Evolutionary conservation across 1,139 yeast genomes (phyloP).

Genomic region (Blastobotrys illinoisensis): DNA sequence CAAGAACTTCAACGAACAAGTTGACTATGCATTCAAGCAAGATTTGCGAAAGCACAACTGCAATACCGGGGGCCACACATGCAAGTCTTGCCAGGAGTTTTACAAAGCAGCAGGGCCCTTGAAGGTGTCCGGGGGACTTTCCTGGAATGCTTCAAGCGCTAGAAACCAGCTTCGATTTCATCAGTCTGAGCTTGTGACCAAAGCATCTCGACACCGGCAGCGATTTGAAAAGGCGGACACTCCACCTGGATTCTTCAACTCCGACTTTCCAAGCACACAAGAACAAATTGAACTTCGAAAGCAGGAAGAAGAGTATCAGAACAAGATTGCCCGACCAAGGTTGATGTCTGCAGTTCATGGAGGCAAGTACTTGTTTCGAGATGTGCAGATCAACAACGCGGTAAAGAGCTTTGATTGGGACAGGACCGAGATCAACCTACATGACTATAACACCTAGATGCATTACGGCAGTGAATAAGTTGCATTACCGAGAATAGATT

Average conservation of each 20-base stretch:
- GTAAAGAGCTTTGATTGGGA: background rate
- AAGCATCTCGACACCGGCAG: conserved; percentile 24
- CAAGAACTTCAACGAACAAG: background rate
- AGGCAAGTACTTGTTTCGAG: background rate
- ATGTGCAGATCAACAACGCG: background rate
- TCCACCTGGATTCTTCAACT: conserved; percentile 33
- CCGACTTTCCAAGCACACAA: conserved; percentile 31
- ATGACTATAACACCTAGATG: background rate
- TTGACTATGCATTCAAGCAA: background rate
- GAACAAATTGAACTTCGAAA: conserved; percentile 22
- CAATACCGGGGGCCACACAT: background rate
- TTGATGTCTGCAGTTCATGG: background rate
- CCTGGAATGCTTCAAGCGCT: background rate
- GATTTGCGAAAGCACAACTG: background rate
- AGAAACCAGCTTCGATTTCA: conserved; percentile 12
- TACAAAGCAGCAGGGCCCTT: background rate
- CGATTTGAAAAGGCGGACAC: conserved; percentile 25
- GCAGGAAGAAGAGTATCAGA: background rate
- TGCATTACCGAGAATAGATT: background rate
- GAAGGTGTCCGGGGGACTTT: background rate
- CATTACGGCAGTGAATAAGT: no score
- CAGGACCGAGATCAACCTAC: background rate
- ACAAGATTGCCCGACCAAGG: background rate
- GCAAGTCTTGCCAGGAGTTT: background rate
- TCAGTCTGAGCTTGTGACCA: conserved; percentile 18